Evolutionary conservation across 257 asterid genomes (phyloP), one percentile per base, ranked within the genome.

Genomic region (Solanum neorickii): DNA sequence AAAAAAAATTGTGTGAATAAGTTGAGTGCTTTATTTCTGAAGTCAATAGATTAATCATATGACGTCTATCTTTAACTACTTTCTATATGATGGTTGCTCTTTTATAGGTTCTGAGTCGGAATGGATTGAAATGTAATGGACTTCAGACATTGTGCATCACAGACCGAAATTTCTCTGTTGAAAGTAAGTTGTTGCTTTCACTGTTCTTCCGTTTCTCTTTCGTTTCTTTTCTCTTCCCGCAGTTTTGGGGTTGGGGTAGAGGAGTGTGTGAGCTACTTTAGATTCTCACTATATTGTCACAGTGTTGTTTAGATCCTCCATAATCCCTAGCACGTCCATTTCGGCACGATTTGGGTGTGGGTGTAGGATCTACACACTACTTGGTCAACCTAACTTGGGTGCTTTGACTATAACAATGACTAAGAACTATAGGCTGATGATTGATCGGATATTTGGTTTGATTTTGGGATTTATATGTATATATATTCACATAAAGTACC

Each of bases 121-220:
- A 44, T 91, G 92, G 95, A 76, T 75, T 95, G 89, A 97, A 93
- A 13, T 94, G 97, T 88, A 93, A 89, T 87, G 97, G 93, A 82
- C 93, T 97, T 69, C 97, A 94, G 41, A 88, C 90, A 6, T 84
- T 95, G 80, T 91, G 88, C 90, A 90, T 94, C 62, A 94, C 92
- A 87, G 99, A 97, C 87, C 98, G 91, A 83, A 90, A 93, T n/a
- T 94, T 97, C 75, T 90, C 98, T 86, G 93, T 73, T 90, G 98
- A 94, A 90, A 92, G 99, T 97, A 91, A 44, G 49, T 1, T 66
- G 47, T 70, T 88, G 27, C 46, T 31, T 44, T 44, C 49, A 42
- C 33, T 25, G 23, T 25, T 76, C n/a, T 77, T n/a, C 31, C 33
- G 2, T 41, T 23, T 72, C 75, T 68, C 75, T 27, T 13, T 70